These are phyloP conservation scores for Citropsis articulata DNA, from an alignment of 345 rosid species.

Conservation along the genomic window DNA sequence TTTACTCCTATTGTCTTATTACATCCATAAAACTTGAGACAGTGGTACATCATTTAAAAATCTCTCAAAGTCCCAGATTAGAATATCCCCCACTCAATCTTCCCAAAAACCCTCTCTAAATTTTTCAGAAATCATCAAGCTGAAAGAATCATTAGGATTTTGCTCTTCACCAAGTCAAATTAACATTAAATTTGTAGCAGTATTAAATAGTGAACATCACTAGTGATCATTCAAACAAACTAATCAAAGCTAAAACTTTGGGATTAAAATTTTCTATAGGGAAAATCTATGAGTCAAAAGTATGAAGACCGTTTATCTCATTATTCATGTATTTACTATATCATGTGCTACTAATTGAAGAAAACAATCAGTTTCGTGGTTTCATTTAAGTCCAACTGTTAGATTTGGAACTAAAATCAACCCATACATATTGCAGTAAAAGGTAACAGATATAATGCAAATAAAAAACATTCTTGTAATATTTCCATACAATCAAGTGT, in stretches of 20 bases:
- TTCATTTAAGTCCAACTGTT: not conserved
- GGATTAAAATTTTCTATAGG: too few relatives aligned
- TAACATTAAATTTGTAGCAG: not conserved
- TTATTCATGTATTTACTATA: too few relatives aligned
- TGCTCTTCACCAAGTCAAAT: not conserved
- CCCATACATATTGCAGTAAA: not conserved
- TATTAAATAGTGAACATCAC: not conserved
- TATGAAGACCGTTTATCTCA: too few relatives aligned
- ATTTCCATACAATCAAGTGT: not conserved
- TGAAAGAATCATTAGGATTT: not conserved
- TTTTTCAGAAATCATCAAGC: not conserved
- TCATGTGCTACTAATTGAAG: not conserved
- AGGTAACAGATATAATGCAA: not conserved
- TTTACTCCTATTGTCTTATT: not conserved
- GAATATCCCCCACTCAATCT: not conserved
- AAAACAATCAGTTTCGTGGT: not conserved
- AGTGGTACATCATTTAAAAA: not conserved
- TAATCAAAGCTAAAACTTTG: too few relatives aligned
- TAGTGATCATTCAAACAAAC: not conserved
- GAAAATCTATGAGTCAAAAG: too few relatives aligned
- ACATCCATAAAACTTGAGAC: not conserved
- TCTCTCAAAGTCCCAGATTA: not conserved
- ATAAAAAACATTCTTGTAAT: not conserved
- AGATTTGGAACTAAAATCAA: not conserved
- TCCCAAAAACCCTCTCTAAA: not conserved